phyloP scores from a whole-genome alignment of 2,329 filamentous ascomycete genomes.

The Pyrenochaeta sp. region DNA sequence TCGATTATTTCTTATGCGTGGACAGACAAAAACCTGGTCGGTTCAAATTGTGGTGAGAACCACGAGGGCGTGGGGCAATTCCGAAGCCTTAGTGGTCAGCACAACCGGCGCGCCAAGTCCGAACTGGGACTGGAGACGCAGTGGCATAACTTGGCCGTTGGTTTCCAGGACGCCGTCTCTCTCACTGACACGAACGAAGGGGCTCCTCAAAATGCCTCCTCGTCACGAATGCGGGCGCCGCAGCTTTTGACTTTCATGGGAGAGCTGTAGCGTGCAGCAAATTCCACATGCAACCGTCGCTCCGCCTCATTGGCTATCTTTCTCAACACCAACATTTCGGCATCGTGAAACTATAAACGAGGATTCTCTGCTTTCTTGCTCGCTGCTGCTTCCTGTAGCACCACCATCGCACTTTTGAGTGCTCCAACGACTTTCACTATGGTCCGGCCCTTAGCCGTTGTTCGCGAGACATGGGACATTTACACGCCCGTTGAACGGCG shows the following conservation, averaged over 20 bases:
- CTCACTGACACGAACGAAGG: conserved; percentile 23
- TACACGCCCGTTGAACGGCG: conserved; percentile 55
- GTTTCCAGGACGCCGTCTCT: conserved; percentile 22
- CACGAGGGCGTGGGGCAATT: conserved; percentile 8
- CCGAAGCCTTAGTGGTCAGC: conserved; percentile 25
- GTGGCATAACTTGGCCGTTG: conserved; percentile 31
- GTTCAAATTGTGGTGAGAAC: conserved; percentile 13
- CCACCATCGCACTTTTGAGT: conserved; percentile 18
- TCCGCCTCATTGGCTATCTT: conserved; percentile 24
- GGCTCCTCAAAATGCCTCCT: conserved; percentile 28
- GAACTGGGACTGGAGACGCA: conserved; percentile 23
- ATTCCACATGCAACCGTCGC: conserved; percentile 28
- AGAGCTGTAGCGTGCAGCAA: conserved; percentile 22
- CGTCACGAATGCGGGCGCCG: conserved; percentile 29
- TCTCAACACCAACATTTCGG: conserved; percentile 18
- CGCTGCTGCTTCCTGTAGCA: conserved; percentile 24
- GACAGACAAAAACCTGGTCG: conserved; percentile 13
- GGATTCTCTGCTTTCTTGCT: conserved; percentile 27
- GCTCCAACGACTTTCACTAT: conserved; percentile 20
- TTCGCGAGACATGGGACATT: conserved; percentile 40
- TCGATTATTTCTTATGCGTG: conserved; percentile 11
- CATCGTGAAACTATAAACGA: conserved; percentile 31
- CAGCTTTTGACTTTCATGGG: conserved; percentile 22
- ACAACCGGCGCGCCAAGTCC: conserved; percentile 21
- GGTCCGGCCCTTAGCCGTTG: conserved; percentile 29